Base-by-base conservation (phyloP, 306 rosid species). In the Dalbergia cultrata region DNA sequence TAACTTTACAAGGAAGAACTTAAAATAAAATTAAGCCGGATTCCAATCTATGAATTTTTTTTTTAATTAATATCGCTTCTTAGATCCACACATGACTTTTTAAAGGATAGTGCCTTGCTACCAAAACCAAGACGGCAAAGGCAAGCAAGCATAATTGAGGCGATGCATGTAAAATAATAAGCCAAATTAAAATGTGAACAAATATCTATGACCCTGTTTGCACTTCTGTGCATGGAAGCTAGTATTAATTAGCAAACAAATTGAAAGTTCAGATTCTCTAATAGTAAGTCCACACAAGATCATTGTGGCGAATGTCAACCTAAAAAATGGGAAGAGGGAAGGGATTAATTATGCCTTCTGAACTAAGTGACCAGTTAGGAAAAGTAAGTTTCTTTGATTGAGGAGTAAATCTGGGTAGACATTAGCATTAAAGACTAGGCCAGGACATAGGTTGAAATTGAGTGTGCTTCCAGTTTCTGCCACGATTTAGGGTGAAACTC, bases 111-210 rank as follows among this genome's bases (percentile, higher is more conserved):
- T 53, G 71, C 18, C 72, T 71, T 49, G 7, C 67, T 47, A 83
- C 75, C 86, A 13, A 76, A 78, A 72, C 78, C 61, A 60, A 57
- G 50, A 75, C 87, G 85, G 78, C 83, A 75, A 82, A 85, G 84
- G 67, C 84, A 86, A 85, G 87, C 74, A 87, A 88, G 49, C 76
- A 76, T 85, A 18, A 85, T 79, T 78, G 59, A 73, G 58, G 3
- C 47, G 50, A 19, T 26, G 31, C 31, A 26, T 67, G 41, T 14
- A 9, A 1, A 50, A 50, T 13, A 59, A 41, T 13, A 56, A 59
- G 22, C 31, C 58, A 22, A 31, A 58, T 44, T 59, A 13, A 60
- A 16, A 47, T 35, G 19, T 17, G 9, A 50, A 50, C 5, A 44
- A 44, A 44, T 44, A 5, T 49, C 2, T 22, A 11, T 65, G 45